Percentiles rank a stretch among this genome's conserved stretches.
phyloP scores from a whole-genome alignment of 164 flowering plant species.

The Stephania japonica region DNA sequence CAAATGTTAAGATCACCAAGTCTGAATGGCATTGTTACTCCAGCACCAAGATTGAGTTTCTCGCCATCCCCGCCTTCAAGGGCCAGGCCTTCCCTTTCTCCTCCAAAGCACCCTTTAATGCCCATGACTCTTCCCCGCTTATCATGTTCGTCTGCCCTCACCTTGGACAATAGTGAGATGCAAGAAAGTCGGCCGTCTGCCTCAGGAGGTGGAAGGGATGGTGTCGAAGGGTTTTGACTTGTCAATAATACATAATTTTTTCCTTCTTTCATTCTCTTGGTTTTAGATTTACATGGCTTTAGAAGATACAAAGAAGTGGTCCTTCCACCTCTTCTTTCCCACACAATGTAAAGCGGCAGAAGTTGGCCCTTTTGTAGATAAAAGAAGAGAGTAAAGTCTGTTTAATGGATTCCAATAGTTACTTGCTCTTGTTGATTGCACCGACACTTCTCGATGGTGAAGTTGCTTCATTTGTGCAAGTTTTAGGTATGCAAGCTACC shows the following conservation, averaged over 20 bases:
- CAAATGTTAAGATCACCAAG: constrained; percentile 74
- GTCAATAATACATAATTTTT: constrained; percentile 34
- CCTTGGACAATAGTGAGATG: constrained; percentile 43
- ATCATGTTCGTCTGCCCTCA: constrained; percentile 50
- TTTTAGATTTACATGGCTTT: constrained; percentile 27
- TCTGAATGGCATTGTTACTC: constrained; percentile 50
- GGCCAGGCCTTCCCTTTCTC: constrained; percentile 36
- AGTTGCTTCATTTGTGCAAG: too few relatives aligned
- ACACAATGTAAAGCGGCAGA: constrained; percentile 19
- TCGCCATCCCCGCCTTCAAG: constrained; percentile 63
- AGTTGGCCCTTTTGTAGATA: constrained; percentile 40
- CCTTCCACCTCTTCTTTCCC: constrained; percentile 33
- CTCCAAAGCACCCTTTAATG: constrained; percentile 25
- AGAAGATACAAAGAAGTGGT: constrained; percentile 31
- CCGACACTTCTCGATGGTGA: too few relatives aligned
- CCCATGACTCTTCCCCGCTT: constrained; percentile 46
- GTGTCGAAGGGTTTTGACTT: constrained; percentile 77
- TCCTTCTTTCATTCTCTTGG: constrained; percentile 8
- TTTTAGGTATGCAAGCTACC: too few relatives aligned
- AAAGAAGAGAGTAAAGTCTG: constrained; percentile 17
- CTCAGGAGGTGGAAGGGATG: constrained; percentile 40
- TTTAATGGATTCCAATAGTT: constrained; percentile 2
- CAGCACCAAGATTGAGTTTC: constrained; percentile 42
- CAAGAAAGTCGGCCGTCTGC: constrained; percentile 56
- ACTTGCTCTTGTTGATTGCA: not conserved